Base-by-base conservation (phyloP, 768 basidiomycete species). In the Peribolospora kevripleyi region DNA sequence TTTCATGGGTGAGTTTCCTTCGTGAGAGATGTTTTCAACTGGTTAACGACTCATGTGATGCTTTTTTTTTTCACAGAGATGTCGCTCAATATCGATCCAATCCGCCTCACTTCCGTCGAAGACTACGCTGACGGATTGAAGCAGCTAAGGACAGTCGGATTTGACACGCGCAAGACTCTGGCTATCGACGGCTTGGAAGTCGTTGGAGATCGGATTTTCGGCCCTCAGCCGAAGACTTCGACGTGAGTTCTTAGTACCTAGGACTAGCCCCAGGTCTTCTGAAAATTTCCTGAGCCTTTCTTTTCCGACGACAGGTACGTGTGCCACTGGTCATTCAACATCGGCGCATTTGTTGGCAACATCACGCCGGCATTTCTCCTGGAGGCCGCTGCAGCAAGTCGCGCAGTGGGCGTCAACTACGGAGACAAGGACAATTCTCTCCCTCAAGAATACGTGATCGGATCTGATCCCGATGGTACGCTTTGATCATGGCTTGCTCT, bases 261-360 rank as follows among this genome's bases (percentile, higher is more conserved):
- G 25, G 25, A 25, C 25, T 25, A 25, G 25, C 25, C 25, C 25
- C 25, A 25, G 25, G 25, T 25, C 25, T 25, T 25, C 25, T 25
- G 25, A 25, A 25, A 1, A 25, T 25, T 25, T 25, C 25, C 25
- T 25, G 25, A 25, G 25, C 25, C 25, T 25, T 25, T 25, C 25
- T 25, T 25, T 25, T 25, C 25, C 25, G 25, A 25, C 25, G 25
- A 25, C 25, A 25, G 25, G 25, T 97, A 97, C 63, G 70, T 91
- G 5, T 95, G 90, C 64, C 75, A 93, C 10, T 97, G 91, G 91
- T 86, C 91, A 62, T 75, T 90, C 48, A 69, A 69, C n/a, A 42
- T 87, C 13, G 85, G 85, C 5, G 64, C 71, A 42, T 63, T 84
- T 50, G 79, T 76, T 61, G 73, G 72, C 0, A 62, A 59, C 42